phyloP scores from a whole-genome alignment of 139 green algal species.

The Medakamo hakoo region DNA sequence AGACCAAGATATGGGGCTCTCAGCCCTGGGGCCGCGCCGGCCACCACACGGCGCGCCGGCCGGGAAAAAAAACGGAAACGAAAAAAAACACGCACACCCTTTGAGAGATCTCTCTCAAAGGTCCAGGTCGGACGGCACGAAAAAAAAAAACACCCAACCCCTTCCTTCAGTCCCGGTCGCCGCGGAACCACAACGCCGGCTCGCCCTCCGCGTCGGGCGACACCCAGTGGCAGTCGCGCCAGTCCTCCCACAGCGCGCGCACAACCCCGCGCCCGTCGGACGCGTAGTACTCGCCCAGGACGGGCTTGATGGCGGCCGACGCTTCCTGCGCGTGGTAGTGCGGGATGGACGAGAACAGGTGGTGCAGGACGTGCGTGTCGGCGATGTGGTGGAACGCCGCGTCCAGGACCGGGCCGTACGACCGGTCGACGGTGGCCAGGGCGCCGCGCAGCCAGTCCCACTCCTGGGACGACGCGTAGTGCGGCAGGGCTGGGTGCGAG shows the following conservation, averaged over 20 bases:
- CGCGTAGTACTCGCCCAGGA: constrained; percentile 64
- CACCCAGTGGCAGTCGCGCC: not conserved
- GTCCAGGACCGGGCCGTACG: constrained; percentile 64
- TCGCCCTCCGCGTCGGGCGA: not conserved
- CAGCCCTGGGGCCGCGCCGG: too few relatives aligned
- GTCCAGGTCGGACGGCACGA: too few relatives aligned
- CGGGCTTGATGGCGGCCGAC: constrained; percentile 48
- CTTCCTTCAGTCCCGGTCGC: not conserved
- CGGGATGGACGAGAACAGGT: constrained; percentile 83
- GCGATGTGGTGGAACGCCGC: constrained; percentile 69
- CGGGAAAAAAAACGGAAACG: too few relatives aligned
- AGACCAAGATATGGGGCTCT: too few relatives aligned
- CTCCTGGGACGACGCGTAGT: constrained; percentile 58
- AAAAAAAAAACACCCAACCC: too few relatives aligned
- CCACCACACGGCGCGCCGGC: too few relatives aligned
- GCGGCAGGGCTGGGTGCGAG: constrained; percentile 66
- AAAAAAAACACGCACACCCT: too few relatives aligned
- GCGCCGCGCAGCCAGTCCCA: constrained; percentile 85
- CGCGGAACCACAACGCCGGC: not conserved
- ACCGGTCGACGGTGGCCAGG: constrained; percentile 69
- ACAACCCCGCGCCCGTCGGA: constrained; percentile 43
- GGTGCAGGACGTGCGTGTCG: constrained; percentile 83
- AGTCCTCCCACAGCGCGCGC: constrained; percentile 52
- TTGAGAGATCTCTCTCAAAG: too few relatives aligned
- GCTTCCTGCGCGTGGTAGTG: constrained; percentile 84